Evolutionary conservation across 768 basidiomycete species (phyloP).

Genomic region (Trametes cingulata): DNA sequence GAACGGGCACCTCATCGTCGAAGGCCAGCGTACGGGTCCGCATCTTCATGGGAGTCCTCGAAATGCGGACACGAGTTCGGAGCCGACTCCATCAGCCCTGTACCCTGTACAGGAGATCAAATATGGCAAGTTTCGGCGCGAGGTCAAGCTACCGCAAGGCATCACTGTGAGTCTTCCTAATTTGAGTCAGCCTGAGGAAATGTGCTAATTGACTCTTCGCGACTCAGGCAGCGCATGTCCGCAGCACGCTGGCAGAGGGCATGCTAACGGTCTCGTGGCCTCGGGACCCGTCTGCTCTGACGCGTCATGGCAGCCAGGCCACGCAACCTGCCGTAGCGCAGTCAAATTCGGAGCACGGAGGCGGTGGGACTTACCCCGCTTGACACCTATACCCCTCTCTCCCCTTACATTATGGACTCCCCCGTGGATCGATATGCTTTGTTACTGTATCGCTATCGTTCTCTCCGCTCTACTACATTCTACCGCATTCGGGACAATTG

Average conservation of each 20-base stretch:
- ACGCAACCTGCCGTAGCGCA: not conserved
- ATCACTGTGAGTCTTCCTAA: constrained; percentile 33
- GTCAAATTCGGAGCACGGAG: not conserved
- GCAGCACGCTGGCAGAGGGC: constrained; percentile 42
- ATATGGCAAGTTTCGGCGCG: constrained; percentile 41
- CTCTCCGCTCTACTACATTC: no score
- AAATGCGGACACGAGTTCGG: not conserved
- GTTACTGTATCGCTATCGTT: no score
- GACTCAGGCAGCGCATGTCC: constrained; percentile 38
- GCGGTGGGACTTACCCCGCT: not conserved
- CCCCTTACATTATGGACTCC: no score
- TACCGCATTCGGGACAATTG: no score
- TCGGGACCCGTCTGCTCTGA: constrained; percentile 16
- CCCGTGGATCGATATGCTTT: no score
- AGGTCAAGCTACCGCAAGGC: constrained; percentile 38
- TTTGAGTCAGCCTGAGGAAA: constrained; percentile 3
- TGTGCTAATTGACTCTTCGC: constrained; percentile 2
- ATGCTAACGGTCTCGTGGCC: constrained; percentile 44
- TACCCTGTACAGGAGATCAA: constrained; percentile 41
- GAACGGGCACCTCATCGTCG: constrained; percentile 34
- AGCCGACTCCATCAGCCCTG: constrained; percentile 13
- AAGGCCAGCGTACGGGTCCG: constrained; percentile 35
- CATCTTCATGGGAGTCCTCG: constrained; percentile 14
- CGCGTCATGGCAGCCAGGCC: not conserved
- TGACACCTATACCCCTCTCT: not conserved